Evolutionary conservation across 2,329 filamentous ascomycete genomes (phyloP), one percentile per base, ranked within the genome.

Genomic region (Xylaria sp.): DNA sequence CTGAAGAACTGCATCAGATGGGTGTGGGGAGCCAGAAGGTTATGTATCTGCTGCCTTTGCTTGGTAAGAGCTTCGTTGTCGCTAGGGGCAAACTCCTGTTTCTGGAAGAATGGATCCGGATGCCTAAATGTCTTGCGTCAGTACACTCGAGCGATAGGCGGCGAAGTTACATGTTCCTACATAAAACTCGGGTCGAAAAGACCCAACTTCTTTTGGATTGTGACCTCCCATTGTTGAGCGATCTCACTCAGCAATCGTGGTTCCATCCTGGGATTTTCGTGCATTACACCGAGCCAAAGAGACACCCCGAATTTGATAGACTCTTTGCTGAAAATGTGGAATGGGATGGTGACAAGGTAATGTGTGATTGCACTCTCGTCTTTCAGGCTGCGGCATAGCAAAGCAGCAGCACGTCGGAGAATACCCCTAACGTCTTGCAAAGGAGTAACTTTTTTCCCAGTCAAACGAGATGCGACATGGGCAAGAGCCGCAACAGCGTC

Each of bases 251-350:
- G 82, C 65, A 99, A 89, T 69, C 94, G 90, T 9, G 95, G 88
- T 80, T 97, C 94, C 81, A 98, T 91, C 65, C 89, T 88, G 2
- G 94, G 93, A 76, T 97, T 98, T 79, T 99, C 96, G 76, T 98
- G 96, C 76, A 98, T 97, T 15, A 98, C 93, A 31, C 96, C 96
- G 69, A 98, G 89, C 96, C 96, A 99, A 7, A 99, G 84, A 3
- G 96, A 98, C 44, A 98, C 92, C 6, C 96, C 97, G 60, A 98
- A 89, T 78, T 97, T 97, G 79, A 99, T 96, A 1, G 94, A 96
- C 76, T 97, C 92, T 79, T 97, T 97, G 5, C 92, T 97, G 79
- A 99, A 98, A 56, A 97, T 89, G 50, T 89, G 88, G 80, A 99
- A 99, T 0, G 96, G 97, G 69, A 99, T 96, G 73, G 89, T 91